Base-by-base conservation (phyloP, 768 basidiomycete species). In the Calocera viscosa region DNA sequence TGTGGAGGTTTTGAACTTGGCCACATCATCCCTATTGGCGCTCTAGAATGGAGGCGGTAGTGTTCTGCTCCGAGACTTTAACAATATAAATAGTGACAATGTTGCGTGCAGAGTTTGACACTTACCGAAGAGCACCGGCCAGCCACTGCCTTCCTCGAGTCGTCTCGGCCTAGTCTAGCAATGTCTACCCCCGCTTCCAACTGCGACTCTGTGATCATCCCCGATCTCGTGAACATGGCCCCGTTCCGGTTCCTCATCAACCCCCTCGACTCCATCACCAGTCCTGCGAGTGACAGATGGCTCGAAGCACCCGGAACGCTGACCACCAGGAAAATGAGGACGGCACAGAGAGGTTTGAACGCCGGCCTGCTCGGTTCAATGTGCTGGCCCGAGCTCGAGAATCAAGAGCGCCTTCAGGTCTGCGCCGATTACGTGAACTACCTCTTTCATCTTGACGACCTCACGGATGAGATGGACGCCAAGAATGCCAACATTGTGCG, bases 391-490 rank as follows among this genome's bases (percentile, higher is more conserved):
- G 76, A 82, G 63, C 11, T 60, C 24, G 82, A 82, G 24, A 76
- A 82, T n/a, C 73, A 78, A 47, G 81, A 83, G 68, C 82, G 83
- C 63, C 80, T 90, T 63, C 82, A 87, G 47, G 83, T 86, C 63
- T 86, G 84, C 80, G 85, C 85, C 74, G 89, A 90, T 76, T 91
- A 87, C 75, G 79, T 89, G 72, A 87, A 83, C 70, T 90, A 84
- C 73, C 82, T 90, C 65, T 90, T 90, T 78, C 86, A 88, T 72
- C 80, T 89, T 68, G 88, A 90, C 78, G 84, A 90, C 73, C 79
- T 90, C 68, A 89, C 88, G 24, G 89, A 91, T 71, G 86, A 88
- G 40, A 60, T 60, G 53, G 53, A 60, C 16, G 53, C 26, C 11
- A 60, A 60, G 53, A 60, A 22, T 60, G 53, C 53, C 7, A 32